Percentiles rank a stretch among this genome's conserved stretches.
Evolutionary conservation across 805 yeast species (phyloP).

Genomic region (Sugiyamaella mastotermitis): DNA sequence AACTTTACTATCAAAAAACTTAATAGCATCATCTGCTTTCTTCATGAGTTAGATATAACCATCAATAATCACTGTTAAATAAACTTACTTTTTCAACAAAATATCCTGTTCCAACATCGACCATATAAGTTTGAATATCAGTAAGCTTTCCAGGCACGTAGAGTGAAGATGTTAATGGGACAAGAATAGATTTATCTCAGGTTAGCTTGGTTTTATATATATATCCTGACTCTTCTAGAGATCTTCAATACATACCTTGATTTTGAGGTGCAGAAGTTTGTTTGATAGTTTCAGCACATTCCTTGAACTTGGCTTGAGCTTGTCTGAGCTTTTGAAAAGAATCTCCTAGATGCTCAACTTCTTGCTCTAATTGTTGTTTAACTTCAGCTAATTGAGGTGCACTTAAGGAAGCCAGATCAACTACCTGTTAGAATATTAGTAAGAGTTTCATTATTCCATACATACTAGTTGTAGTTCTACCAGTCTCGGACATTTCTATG

Average conservation of each 20-base stretch:
- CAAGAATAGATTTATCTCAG: conserved; percentile 50
- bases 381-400: conserved; percentile 83
- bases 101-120: conserved; percentile 96
- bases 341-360: conserved; percentile 76
- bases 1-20: conserved; percentile 69
- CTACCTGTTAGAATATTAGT: neutral
- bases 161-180: conserved; percentile 83
- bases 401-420: conserved; percentile 60
- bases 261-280: conserved; percentile 38
- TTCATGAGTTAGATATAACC: conserved; percentile 4
- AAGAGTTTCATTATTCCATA: neutral
- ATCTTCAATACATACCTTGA: conserved; percentile 30
- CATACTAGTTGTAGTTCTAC: neutral
- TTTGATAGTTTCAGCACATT: conserved; percentile 69
- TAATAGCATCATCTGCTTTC: conserved; percentile 54
- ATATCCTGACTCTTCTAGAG: too few species aligned
- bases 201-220: neutral
- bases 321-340: conserved; percentile 78
- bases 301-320: conserved; percentile 76
- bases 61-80: neutral
- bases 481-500: conserved; percentile 1
- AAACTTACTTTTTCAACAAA: conserved; percentile 65
- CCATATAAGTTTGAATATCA: conserved; percentile 64
- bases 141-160: conserved; percentile 81
- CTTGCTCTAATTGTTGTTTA: conserved; percentile 77